Evolutionary conservation across 495 filamentous ascomycete genomes (phyloP).

Genomic region (Astrothelium macrocarpum): DNA sequence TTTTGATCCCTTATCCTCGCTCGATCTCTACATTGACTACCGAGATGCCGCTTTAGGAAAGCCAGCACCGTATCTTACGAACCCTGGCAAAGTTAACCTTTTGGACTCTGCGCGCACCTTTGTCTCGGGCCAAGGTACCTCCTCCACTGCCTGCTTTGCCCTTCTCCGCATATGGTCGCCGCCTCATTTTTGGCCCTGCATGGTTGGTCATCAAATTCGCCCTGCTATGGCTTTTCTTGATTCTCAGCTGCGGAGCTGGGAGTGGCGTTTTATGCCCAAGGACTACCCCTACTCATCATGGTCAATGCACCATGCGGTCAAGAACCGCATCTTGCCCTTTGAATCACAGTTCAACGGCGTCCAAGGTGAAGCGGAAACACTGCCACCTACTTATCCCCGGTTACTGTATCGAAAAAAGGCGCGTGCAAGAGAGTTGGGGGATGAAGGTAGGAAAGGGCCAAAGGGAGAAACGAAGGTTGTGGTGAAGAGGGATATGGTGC

Average conservation of each 20-base stretch:
- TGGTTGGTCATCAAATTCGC: constrained; percentile 33
- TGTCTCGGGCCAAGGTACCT: constrained; percentile 13
- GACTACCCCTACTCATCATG: constrained; percentile 40
- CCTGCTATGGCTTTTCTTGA: constrained; percentile 33
- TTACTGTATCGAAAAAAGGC: constrained; percentile 15
- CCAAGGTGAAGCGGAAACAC: not conserved
- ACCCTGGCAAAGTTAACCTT: constrained; percentile 29
- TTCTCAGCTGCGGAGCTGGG: constrained; percentile 33
- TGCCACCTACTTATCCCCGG: not conserved
- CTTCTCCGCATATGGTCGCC: constrained; percentile 42
- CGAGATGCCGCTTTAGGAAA: constrained; percentile 12
- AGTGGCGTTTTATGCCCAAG: constrained; percentile 43
- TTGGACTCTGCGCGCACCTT: constrained; percentile 26
- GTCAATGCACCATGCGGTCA: constrained; percentile 34
- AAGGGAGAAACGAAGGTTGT: constrained; percentile 20
- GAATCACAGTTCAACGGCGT: constrained; percentile 23
- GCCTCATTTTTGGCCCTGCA: constrained; percentile 42
- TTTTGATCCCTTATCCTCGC: constrained; percentile 16
- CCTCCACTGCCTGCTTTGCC: constrained; percentile 31
- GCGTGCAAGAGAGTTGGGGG: not conserved
- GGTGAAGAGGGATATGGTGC: constrained; percentile 33
- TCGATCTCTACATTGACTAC: constrained; percentile 40
- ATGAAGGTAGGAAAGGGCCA: not conserved
- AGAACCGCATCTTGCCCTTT: constrained; percentile 27
- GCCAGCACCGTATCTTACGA: constrained; percentile 19